Evolutionary conservation across 1,284 basidiomycete genomes (phyloP).

Genomic region (Cryptococcus amylolentus): DNA sequence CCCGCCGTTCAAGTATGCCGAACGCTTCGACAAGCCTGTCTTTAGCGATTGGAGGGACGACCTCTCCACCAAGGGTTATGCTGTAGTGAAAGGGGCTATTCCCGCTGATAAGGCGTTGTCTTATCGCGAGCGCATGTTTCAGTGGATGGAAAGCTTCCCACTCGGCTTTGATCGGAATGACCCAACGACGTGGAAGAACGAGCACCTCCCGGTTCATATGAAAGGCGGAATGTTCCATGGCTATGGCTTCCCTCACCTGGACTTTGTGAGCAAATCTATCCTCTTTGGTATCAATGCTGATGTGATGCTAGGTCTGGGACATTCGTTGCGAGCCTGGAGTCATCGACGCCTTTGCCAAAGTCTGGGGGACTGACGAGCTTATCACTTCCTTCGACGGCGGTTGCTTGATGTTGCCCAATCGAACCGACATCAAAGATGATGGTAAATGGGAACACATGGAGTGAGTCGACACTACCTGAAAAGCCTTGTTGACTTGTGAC

Average conservation of each 20-base stretch:
- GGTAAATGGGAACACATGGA: slow-evolving; percentile 25
- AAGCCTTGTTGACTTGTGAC: not conserved
- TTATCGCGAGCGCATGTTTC: slow-evolving; percentile 23
- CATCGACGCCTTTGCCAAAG: slow-evolving; percentile 23
- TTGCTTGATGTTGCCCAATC: slow-evolving; percentile 15
- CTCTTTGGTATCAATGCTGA: slow-evolving; percentile 1
- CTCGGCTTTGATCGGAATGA: slow-evolving; percentile 37
- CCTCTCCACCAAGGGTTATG: slow-evolving; percentile 29
- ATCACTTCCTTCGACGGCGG: slow-evolving; percentile 20
- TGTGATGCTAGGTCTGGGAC: slow-evolving; percentile 30
- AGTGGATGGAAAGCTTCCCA: slow-evolving; percentile 36
- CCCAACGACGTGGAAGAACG: slow-evolving; percentile 23
- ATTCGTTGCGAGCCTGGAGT: slow-evolving; percentile 33
- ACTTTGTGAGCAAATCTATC: slow-evolving; percentile 1
- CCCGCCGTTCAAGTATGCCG: slow-evolving; percentile 20
- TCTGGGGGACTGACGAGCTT: slow-evolving; percentile 20
- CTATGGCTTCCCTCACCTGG: slow-evolving; percentile 9
- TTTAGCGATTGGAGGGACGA: slow-evolving; percentile 37
- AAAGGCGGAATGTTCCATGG: slow-evolving; percentile 25
- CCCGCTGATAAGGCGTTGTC: slow-evolving; percentile 25
- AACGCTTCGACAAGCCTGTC: slow-evolving; percentile 15
- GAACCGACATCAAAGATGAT: slow-evolving; percentile 11
- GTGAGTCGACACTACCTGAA: slow-evolving; percentile 1
- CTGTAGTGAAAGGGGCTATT: slow-evolving; percentile 36
- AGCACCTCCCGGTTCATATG: slow-evolving; percentile 27